Percentiles rank a stretch among this genome's conserved stretches.
Conservation (phyloP, 768 basidiomycete genomes). For the Coprinopsis cinerea region DNA sequence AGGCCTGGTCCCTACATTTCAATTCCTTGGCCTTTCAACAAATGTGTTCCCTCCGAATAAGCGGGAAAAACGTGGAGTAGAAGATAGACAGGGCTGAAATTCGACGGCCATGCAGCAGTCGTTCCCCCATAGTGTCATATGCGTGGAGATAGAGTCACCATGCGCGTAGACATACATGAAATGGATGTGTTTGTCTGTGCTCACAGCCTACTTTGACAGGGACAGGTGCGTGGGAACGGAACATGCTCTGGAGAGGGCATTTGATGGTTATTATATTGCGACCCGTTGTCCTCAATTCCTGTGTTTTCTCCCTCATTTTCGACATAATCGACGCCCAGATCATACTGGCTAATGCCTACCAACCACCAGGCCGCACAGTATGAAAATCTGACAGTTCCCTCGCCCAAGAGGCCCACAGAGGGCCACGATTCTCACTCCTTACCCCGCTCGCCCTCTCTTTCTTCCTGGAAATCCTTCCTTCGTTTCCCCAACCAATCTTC, state of each 20-base stretch:
- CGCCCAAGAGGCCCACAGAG: slow-evolving; percentile 14
- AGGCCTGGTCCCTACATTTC: too few species aligned
- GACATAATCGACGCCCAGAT: background rate
- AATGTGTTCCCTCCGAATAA: too few species aligned
- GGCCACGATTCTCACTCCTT: slow-evolving; percentile 21
- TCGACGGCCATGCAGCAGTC: too few species aligned
- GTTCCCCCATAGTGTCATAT: too few species aligned
- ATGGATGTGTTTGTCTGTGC: too few species aligned
- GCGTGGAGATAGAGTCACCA: too few species aligned
- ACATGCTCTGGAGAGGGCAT: background rate
- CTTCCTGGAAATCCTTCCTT: slow-evolving; percentile 70
- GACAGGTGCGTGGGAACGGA: background rate
- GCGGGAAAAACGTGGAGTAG: too few species aligned
- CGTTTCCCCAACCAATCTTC: slow-evolving; percentile 60
- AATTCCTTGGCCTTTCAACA: too few species aligned
- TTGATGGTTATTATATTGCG: background rate
- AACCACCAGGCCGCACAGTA: slow-evolving; percentile 18
- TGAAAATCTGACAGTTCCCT: slow-evolving; percentile 17
- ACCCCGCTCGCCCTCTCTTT: slow-evolving; percentile 24
- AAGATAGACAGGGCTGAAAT: too few species aligned
- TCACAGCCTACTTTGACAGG: too few species aligned
- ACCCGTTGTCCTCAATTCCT: background rate
- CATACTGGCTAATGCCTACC: slow-evolving; percentile 19
- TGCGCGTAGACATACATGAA: too few species aligned
- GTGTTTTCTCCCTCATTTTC: background rate